Evolutionary conservation across 768 basidiomycete species (phyloP).

Genomic region (Mycena belliarum): DNA sequence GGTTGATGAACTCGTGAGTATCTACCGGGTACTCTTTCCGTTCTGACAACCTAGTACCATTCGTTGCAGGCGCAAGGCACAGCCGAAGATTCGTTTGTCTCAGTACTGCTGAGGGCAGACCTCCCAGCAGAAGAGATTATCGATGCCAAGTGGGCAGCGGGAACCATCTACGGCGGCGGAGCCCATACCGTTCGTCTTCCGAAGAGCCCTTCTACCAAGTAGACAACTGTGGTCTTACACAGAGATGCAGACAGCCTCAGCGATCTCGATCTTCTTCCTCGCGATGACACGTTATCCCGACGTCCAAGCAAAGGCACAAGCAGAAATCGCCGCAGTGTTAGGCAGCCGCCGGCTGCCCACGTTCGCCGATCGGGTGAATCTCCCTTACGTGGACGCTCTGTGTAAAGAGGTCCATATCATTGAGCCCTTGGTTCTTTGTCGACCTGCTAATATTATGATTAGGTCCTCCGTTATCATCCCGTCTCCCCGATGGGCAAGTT

Average conservation of each 20-base stretch:
- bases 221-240: neutral
- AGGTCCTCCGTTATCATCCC: constrained; percentile 22
- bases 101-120: neutral
- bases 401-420: constrained; percentile 24
- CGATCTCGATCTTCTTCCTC: constrained; percentile 27
- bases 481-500: constrained; percentile 1
- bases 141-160: constrained; percentile 14
- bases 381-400: constrained; percentile 32
- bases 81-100: constrained; percentile 5
- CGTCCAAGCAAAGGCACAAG: constrained; percentile 28
- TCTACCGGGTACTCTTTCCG: neutral
- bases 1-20: constrained; percentile 28
- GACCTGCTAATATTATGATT: too few species aligned
- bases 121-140: neutral
- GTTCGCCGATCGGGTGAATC: constrained; percentile 21
- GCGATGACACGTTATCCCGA: constrained; percentile 29
- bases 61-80: constrained; percentile 1
- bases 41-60: neutral
- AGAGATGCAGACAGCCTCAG: constrained; percentile 20
- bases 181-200: constrained; percentile 23
- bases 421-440: too few species aligned
- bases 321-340: constrained; percentile 27
- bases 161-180: constrained; percentile 20
- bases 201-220: neutral
- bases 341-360: too few species aligned